Conservation (phyloP, 371 early-diverging fungal species). For the Polyrhizophydium stewartii region DNA sequence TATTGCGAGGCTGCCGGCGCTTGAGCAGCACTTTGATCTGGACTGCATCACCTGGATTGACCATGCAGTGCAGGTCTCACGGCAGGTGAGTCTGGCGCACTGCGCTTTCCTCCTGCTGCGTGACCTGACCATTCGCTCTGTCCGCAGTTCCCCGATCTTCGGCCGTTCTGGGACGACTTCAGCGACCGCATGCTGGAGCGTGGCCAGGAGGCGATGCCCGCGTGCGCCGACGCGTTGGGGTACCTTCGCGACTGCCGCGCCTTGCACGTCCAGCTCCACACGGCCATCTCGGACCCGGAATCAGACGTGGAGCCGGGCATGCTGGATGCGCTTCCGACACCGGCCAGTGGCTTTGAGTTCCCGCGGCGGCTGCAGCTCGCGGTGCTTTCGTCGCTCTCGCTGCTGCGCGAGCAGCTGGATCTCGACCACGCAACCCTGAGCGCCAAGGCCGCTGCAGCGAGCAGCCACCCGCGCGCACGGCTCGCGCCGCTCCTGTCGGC, state of each 20-base stretch:
- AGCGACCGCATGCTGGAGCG: neutral
- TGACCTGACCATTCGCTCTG: too few species aligned
- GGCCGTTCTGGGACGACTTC: neutral
- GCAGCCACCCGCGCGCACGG: too few species aligned
- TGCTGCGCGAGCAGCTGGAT: neutral
- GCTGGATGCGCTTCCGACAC: too few species aligned
- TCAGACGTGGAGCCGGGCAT: too few species aligned
- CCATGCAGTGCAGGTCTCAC: neutral
- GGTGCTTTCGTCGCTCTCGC: neutral
- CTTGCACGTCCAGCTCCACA: too few species aligned
- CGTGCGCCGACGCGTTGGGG: too few species aligned
- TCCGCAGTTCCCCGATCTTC: neutral
- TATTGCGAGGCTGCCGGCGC: neutral
- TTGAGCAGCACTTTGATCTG: neutral
- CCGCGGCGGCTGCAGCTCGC: neutral
- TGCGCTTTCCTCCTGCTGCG: too few species aligned
- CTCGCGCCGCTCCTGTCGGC: too few species aligned
- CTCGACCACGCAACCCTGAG: too few species aligned
- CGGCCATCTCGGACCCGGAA: too few species aligned
- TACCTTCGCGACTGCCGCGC: too few species aligned
- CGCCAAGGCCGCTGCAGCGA: too few species aligned
- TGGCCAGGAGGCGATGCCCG: neutral
- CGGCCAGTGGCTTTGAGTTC: neutral
- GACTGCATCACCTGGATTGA: neutral
- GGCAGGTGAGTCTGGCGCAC: neutral